A percentile compares a stretch with the other conserved stretches of the same genome.
Conservation (phyloP, 305 asterid genomes). For the Fraxinus sp. region DNA sequence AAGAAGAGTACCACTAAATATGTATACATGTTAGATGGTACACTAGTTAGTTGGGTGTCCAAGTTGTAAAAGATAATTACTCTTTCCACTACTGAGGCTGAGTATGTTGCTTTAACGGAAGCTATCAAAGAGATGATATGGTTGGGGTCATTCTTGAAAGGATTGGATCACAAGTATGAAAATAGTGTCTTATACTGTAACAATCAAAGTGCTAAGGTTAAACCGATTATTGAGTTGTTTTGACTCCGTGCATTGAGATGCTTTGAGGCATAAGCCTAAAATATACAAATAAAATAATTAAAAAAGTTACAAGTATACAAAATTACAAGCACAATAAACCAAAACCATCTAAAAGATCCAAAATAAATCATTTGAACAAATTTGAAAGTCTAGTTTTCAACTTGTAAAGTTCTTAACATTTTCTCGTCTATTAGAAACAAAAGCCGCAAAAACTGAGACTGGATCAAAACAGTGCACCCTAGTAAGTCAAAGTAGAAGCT, state of each 20-base stretch:
- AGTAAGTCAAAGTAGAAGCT: neutral
- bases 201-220: neutral
- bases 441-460: neutral
- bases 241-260: neutral
- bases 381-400: neutral
- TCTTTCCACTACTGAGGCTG: too few species aligned
- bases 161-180: too few species aligned
- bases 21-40: neutral
- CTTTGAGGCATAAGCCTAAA: neutral
- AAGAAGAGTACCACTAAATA: neutral
- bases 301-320: neutral
- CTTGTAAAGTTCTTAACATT: neutral
- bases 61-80: neutral
- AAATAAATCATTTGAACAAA: neutral
- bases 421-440: neutral
- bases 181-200: too few species aligned
- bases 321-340: neutral
- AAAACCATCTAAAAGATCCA: neutral
- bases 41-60: too few species aligned
- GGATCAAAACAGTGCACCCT: neutral
- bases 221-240: neutral
- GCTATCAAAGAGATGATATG: too few species aligned
- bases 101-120: too few species aligned
- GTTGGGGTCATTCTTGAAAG: too few species aligned
- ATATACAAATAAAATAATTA: neutral